Base-by-base conservation (phyloP, 805 yeast genomes). In the Suhomyces faveliae region DNA sequence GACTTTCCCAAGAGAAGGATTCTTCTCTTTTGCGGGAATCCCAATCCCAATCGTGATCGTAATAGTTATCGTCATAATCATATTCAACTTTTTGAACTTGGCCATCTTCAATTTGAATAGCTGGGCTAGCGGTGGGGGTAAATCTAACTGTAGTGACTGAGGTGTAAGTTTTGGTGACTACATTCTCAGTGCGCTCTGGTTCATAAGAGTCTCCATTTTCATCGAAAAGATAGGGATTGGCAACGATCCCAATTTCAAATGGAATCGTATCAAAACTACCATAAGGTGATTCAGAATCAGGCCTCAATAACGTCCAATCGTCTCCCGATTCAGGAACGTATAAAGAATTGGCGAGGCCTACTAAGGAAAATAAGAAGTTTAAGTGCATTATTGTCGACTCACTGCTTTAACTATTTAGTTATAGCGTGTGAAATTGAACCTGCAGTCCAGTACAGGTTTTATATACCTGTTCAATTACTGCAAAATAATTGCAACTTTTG, bases 261-360 rank as follows among this genome's bases (percentile, higher is more conserved):
- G 70, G 69, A 21, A 70, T 54, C 3, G 73, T 51, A 11, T 51
- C 52, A 30, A 50, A 46, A 19, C 67, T 61, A 1, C 62, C 66
- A 10, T 41, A 49, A 4, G 53, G 40, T 1, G 42, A 30, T 5
- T 30, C 42, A 6, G 42, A 21, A 2, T 53, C 53, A 1, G 73
- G 73, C 49, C 53, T 61, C 40, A 67, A 61, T 2, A 48, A 30
- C n/a, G 66, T 61, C 74, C 74, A 68, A 49, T 68, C 73, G 17
- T 59, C 66, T 2, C 66, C 67, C n/a, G 57, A 53, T 35, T 58
- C 64, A 1, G 73, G 74, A 33, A 45, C 43, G 42, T 43, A 43
- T 12, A 43, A 17, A 29, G 30, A 35, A 10, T 13, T 30, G 39
- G 20, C 30, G 19, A 42, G 20, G 24, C 21, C 21, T 20, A 21